Base-by-base conservation (phyloP, 108 stramenopile genomes). In the Nitzschia putrida region DNA sequence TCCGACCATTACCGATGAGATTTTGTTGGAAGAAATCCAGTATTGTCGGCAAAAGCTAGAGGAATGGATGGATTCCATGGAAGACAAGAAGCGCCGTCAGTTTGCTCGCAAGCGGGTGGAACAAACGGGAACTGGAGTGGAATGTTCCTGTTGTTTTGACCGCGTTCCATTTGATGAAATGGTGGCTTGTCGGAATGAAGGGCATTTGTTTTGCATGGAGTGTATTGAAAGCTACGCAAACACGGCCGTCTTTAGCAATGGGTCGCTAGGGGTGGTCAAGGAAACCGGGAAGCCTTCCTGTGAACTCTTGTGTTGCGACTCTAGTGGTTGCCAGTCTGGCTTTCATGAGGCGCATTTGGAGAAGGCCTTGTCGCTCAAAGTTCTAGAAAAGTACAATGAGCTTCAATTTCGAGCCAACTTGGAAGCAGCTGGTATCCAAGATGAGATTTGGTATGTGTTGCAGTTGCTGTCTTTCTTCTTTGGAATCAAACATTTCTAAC, bases 131-230 rank as follows among this genome's bases (percentile, higher is more conserved):
- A 58, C 75, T 18, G 73, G 71, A 6, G 59, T 95, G 7, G 87
- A 89, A 64, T 95, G 94, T 64, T 49, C 64, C 8, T 92, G 91
- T 70, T 95, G 94, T 66, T 95, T 72, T 57, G 87, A 65, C 44
- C 73, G 86, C 8, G 78, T 86, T 25, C 68, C 83, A 14, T 77
- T 87, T 65, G 85, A 91, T 61, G 90, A 90, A 64, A 92, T 92
- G 88, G 81, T 90, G 0, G 60, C 74, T 37, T 95, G 94, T 70
- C 68, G 77, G 12, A 49, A 72, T 21, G 82, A 74, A 29, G 94
- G 94, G 0, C 94, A 95, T 57, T 72, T 95, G 45, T 92, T 92
- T 78, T 95, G 94, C 63, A 66, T 61, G 23, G 84, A 83, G 9
- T 95, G 94, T 51, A 57, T 95, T 9, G 56, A 76, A 44, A 61